These are phyloP conservation scores for Podaxis carcinomalis DNA, from an alignment of 768 basidiomycete genomes.

Conservation along the genomic window DNA sequence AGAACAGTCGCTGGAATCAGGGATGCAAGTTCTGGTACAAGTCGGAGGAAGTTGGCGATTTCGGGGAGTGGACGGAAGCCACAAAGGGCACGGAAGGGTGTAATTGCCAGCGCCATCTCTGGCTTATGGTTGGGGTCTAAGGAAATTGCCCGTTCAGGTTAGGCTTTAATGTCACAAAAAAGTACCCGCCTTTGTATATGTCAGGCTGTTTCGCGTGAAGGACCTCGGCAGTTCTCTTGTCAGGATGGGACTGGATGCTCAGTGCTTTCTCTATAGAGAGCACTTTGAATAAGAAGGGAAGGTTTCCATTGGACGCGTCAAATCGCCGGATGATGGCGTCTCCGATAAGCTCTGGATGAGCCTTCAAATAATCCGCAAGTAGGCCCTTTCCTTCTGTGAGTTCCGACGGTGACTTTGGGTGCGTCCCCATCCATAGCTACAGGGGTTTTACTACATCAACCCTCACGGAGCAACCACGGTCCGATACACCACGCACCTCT, in stretches of 20 bases:
- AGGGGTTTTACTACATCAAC: slow-evolving; percentile 3
- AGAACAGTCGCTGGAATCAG: slow-evolving; percentile 61
- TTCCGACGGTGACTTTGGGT: slow-evolving; percentile 58
- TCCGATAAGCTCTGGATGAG: slow-evolving; percentile 69
- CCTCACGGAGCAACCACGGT: neutral
- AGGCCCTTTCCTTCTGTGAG: slow-evolving; percentile 31
- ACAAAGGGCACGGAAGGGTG: slow-evolving; percentile 85
- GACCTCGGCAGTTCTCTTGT: slow-evolving; percentile 73
- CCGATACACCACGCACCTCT: slow-evolving; percentile 55
- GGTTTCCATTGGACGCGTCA: slow-evolving; percentile 53
- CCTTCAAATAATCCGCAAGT: slow-evolving; percentile 58
- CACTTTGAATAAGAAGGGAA: slow-evolving; percentile 92
- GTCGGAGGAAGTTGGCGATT: slow-evolving; percentile 63
- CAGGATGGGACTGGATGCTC: slow-evolving; percentile 90
- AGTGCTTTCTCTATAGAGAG: slow-evolving; percentile 86
- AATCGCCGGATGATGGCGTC: slow-evolving; percentile 49
- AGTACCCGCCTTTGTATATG: slow-evolving; percentile 80
- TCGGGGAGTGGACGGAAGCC: slow-evolving; percentile 82
- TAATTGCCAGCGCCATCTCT: slow-evolving; percentile 97
- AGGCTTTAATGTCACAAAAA: neutral
- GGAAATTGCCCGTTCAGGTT: neutral
- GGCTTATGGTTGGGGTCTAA: slow-evolving; percentile 96
- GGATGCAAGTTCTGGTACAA: slow-evolving; percentile 71
- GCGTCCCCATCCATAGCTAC: slow-evolving; percentile 99
- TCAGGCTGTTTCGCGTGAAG: slow-evolving; percentile 68